Evolutionary conservation across 805 yeast genomes (phyloP), one percentile per base, ranked within the genome.

Genomic region (Clavispora carvajalis): DNA sequence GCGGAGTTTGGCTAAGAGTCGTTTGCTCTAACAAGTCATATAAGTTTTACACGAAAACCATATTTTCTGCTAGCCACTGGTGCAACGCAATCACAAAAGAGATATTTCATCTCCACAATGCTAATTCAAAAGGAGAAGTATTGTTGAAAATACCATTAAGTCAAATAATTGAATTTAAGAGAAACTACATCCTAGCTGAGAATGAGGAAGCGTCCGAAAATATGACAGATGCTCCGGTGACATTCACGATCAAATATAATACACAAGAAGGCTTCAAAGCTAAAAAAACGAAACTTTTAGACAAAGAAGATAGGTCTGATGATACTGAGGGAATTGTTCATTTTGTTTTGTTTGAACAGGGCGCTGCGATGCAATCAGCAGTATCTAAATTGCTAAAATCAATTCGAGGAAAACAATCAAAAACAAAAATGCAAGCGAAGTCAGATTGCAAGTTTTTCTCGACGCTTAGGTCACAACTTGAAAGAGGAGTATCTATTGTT

Each of bases 1-100:
- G 58, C 2, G 70, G 68, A 1, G 63, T 59, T 4, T 77, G 82
- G 74, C 77, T 90, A 52, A 69, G 73, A 33, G 62, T 91, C 18
- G 59, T 72, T 2, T 80, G 88, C 2, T 78, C 73, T 31, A 67
- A 72, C 22, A 74, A 77, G 47, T 71, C 76, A 0, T 81, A 81
- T 58, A 70, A 73, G 30, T 84, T 90, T 50, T 73, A 75, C 46
- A 85, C 95, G 2, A 96, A 90, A 53, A 79, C 83, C 18, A 62
- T 76, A 12, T 79, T 72, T 45, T 65, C 82, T 6, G 97, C 97
- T 0, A 72, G 85, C 43, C 75, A 81, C 13, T 91, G 98, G 98
- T 81, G 77, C 34, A 79, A 81, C 38, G 64, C 74, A 8, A 60
- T 91, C 33, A 85, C 84, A 48, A 87, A 85, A 52, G 82, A 82